Percentiles rank a stretch among this genome's conserved stretches.
These are phyloP conservation scores for Phialemonium atrogriseum DNA, from an alignment of 2,329 filamentous ascomycete species.

Conservation along the genomic window DNA sequence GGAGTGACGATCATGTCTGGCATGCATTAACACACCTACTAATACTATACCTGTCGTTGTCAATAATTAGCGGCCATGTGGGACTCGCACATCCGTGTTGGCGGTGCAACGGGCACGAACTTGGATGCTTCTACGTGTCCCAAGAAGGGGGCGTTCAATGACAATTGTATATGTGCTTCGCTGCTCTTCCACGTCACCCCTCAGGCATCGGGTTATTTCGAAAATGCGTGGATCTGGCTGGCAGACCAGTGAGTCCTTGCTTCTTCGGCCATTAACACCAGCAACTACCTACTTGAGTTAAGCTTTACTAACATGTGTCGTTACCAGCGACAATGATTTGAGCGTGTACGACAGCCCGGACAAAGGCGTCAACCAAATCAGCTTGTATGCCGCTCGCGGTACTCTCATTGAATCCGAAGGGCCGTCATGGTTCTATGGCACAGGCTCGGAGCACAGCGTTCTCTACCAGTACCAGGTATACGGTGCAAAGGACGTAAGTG, in stretches of 20 bases:
- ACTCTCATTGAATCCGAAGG: slow-evolving; percentile 17
- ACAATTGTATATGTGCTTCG: slow-evolving; percentile 51
- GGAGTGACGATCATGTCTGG: too few species aligned
- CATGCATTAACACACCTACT: too few species aligned
- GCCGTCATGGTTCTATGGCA: slow-evolving; percentile 17
- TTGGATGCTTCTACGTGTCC: slow-evolving; percentile 56
- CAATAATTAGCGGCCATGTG: slow-evolving; percentile 41
- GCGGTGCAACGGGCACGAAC: slow-evolving; percentile 57
- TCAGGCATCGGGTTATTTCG: slow-evolving; percentile 34
- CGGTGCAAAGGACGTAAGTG: background rate
- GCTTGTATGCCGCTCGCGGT: slow-evolving; percentile 7
- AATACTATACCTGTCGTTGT: too few species aligned
- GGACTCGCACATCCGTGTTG: slow-evolving; percentile 67
- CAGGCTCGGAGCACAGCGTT: background rate
- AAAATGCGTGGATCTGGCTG: slow-evolving; percentile 55
- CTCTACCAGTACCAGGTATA: background rate
- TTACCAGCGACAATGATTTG: background rate
- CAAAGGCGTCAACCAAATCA: background rate
- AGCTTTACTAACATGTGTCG: background rate
- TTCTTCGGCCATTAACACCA: background rate
- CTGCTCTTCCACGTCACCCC: slow-evolving; percentile 35
- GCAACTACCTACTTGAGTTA: background rate
- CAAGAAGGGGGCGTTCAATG: slow-evolving; percentile 39
- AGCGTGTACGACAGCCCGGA: background rate
- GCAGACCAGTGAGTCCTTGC: slow-evolving; percentile 41